Evolutionary conservation across 495 filamentous ascomycete genomes (phyloP), one percentile per base, ranked within the genome.

Genomic region (Penicillium bialowiezense): DNA sequence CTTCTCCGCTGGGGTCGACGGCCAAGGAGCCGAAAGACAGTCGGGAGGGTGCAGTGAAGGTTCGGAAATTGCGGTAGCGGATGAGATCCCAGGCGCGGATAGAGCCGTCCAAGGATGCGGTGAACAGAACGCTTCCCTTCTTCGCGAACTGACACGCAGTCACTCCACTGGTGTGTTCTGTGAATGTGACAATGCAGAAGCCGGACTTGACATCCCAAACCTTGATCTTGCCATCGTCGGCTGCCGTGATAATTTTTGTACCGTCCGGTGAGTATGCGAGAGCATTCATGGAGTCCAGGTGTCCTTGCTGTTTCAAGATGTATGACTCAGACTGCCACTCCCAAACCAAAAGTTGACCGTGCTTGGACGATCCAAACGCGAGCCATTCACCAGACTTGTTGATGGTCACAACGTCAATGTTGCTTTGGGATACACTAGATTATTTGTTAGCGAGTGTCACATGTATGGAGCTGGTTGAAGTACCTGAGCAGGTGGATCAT

Each of bases 271-370:
- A 95, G 68, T 97, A 97, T 10, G 84, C 85, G 5, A 98, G 74
- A 7, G 92, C 75, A 67, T 96, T 97, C 83, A 97, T 89, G n/a
- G 90, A 85, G 61, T 98, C 95, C 40, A 95, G 88, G 68, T 98
- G 93, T 1, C 92, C 92, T 68, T 97, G 93, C 60, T 98, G 93
- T 67, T 97, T 98, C 28, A 98, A 69, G 47, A 98, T 91, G 68
- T 97, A 97, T n/a, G 95, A 97, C 65, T 98, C 93, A 2, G 95
- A 97, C 60, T 97, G 95, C 95, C 95, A 97, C 67, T 98, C 93
- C 93, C 93, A 98, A 19, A 98, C 95, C 29, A 98, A 76, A 12
- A 98, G 72, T 54, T 98, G 93, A 10, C 93, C 93, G 20, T 95
- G 80, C 47, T 92, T 92, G 13, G 95, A 95, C 4, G 93, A 91